phyloP scores from a whole-genome alignment of 2,329 filamentous ascomycete genomes.

The Herpotrichia juniperi region DNA sequence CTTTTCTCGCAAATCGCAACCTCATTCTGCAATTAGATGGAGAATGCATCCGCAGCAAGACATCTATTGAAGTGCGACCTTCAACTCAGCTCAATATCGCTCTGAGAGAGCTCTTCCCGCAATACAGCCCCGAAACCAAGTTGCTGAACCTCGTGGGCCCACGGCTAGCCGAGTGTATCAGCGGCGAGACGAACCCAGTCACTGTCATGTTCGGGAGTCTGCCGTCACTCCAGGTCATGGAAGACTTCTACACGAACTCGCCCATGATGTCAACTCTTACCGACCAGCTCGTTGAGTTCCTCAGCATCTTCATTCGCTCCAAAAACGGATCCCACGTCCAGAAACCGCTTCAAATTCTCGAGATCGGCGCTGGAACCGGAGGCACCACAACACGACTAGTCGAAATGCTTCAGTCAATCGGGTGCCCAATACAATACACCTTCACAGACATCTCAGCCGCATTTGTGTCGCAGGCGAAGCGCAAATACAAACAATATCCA shows the following conservation, averaged over 20 bases:
- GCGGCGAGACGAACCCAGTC: constrained; percentile 15
- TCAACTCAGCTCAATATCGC: neutral
- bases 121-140: constrained; percentile 15
- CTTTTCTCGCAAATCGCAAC: constrained; percentile 13
- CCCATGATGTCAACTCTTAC: constrained; percentile 24
- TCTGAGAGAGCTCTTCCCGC: constrained; percentile 7
- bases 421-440: constrained; percentile 40
- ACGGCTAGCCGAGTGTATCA: constrained; percentile 19
- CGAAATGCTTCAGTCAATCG: constrained; percentile 25
- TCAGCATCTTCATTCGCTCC: neutral
- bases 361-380: constrained; percentile 44
- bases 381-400: constrained; percentile 39
- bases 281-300: constrained; percentile 15
- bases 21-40: constrained; percentile 9
- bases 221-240: constrained; percentile 15
- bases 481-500: constrained; percentile 33
- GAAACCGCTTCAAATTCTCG: constrained; percentile 23
- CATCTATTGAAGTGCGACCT: neutral
- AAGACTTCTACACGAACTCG: constrained; percentile 19
- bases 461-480: constrained; percentile 38
- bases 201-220: constrained; percentile 19
- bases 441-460: constrained; percentile 46
- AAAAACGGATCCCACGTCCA: neutral
- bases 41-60: constrained; percentile 2
- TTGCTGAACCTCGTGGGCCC: constrained; percentile 16